Conservation (phyloP, 2,329 filamentous ascomycete genomes). For the Ascochyta rabiei region DNA sequence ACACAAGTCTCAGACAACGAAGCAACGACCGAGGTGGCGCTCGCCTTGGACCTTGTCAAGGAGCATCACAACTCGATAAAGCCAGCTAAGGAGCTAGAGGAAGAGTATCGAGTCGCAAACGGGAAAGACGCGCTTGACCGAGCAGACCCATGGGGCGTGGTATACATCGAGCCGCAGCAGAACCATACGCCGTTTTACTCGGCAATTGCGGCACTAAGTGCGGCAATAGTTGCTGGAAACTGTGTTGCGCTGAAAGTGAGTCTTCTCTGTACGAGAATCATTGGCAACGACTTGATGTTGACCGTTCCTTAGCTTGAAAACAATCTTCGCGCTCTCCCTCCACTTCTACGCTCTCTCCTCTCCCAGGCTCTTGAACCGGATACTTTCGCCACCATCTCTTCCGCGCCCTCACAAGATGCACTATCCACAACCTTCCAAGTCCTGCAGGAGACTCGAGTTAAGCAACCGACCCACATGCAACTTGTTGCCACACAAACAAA, state of each 20-base stretch:
- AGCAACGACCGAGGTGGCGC: constrained; percentile 51
- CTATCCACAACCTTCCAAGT: constrained; percentile 39
- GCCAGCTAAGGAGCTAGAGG: constrained; percentile 44
- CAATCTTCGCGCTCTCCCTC: constrained; percentile 45
- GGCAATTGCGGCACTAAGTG: constrained; percentile 42
- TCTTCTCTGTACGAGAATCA: not conserved
- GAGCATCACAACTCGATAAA: constrained; percentile 51
- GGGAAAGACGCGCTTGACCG: constrained; percentile 47
- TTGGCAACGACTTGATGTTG: not conserved
- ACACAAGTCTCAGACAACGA: constrained; percentile 45
- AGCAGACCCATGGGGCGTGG: constrained; percentile 49
- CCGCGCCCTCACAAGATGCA: constrained; percentile 34
- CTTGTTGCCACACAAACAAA: constrained; percentile 46
- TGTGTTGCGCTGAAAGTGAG: constrained; percentile 58
- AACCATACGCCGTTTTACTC: constrained; percentile 57
- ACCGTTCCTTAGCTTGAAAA: constrained; percentile 46
- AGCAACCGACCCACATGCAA: constrained; percentile 31
- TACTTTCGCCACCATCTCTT: constrained; percentile 54
- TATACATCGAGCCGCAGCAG: constrained; percentile 55
- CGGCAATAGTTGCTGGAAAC: constrained; percentile 59
- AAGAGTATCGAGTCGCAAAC: constrained; percentile 53
- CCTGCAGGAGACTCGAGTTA: constrained; percentile 35
- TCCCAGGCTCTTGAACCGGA: constrained; percentile 54
- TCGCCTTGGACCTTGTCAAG: constrained; percentile 49
- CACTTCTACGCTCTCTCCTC: constrained; percentile 49